Percentiles rank a stretch among this genome's conserved stretches.
Conservation (phyloP, 129 eudicot species). For the sunflower (Helianthus annuus) region DNA sequence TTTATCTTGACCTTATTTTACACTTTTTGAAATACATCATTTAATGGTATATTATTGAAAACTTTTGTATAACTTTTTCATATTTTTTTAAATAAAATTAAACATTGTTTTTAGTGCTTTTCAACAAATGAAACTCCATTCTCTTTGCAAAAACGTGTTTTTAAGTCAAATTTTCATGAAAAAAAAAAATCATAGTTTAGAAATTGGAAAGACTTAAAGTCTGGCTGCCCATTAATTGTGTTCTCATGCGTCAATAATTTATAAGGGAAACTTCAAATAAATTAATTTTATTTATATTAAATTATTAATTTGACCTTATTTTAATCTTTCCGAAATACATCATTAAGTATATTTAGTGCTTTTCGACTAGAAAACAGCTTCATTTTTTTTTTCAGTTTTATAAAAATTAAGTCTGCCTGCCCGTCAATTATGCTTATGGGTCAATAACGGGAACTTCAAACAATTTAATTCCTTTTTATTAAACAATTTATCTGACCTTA, state of each 20-base stretch:
- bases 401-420: too few species aligned
- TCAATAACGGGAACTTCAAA: constrained; percentile 21
- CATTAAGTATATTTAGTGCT: not conserved
- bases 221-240: not conserved
- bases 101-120: not conserved
- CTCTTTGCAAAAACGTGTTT: not conserved
- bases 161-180: not conserved
- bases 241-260: constrained; percentile 13
- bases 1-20: too few species aligned
- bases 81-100: too few species aligned
- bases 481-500: not conserved
- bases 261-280: constrained; percentile 20
- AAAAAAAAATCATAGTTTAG: not conserved
- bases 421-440: too few species aligned
- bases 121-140: not conserved
- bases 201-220: not conserved
- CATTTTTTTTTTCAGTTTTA: not conserved
- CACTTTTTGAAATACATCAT: too few species aligned
- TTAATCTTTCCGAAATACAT: not conserved
- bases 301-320: not conserved
- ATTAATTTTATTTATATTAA: not conserved
- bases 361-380: not conserved
- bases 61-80: too few species aligned
- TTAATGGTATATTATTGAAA: too few species aligned
- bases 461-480: not conserved